Evolutionary conservation across 129 eudicot species (phyloP).

Genomic region (Heracleum sosnowskyi): DNA sequence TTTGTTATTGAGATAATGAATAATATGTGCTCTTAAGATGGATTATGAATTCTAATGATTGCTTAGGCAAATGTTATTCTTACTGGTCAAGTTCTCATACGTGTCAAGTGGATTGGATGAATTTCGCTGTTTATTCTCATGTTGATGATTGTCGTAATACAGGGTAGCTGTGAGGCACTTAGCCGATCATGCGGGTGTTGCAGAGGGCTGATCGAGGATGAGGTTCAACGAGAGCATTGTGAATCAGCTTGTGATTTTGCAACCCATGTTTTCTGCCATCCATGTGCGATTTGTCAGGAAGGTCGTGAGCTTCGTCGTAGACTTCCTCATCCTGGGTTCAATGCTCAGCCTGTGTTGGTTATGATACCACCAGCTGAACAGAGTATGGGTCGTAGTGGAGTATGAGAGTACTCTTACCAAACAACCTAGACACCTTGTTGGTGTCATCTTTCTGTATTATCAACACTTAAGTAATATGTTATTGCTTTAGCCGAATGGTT

Average conservation of each 20-base stretch:
- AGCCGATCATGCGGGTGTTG: constrained; percentile 70
- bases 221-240: constrained; percentile 61
- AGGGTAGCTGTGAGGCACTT: constrained; percentile 92
- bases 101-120: background rate
- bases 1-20: background rate
- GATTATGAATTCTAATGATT: background rate
- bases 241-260: constrained; percentile 81
- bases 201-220: constrained; percentile 52
- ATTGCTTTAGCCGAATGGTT: background rate
- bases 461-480: background rate
- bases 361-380: constrained; percentile 87
- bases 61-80: background rate
- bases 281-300: constrained; percentile 96
- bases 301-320: constrained; percentile 93
- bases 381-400: constrained; percentile 61
- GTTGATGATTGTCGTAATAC: constrained; percentile 10
- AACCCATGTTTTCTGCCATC: constrained; percentile 78
- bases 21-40: background rate
- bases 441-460: background rate
- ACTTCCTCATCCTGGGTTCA: constrained; percentile 84
- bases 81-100: background rate
- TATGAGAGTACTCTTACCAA: constrained; percentile 5
- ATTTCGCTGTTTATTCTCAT: background rate
- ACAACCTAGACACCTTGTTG: background rate
- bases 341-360: constrained; percentile 46